Evolutionary conservation across 2,329 filamentous ascomycete genomes (phyloP).

Genomic region (Tympanopsis confertula): DNA sequence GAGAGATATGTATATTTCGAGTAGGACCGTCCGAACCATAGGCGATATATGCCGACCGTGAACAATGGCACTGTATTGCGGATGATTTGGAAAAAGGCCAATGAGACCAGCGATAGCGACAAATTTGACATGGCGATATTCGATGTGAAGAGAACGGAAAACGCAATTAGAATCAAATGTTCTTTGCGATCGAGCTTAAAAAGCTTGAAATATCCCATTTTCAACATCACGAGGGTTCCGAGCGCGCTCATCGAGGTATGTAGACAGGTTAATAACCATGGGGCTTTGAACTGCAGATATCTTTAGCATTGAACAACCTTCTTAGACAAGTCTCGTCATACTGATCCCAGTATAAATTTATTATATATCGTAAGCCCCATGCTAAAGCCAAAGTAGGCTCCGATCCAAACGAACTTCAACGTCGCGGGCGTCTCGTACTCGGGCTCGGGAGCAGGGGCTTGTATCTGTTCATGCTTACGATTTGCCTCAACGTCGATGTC

Average conservation of each 20-base stretch:
- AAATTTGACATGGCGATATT: constrained; percentile 54
- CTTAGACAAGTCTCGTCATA: no score
- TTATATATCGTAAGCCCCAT: constrained; percentile 43
- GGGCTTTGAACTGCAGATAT: constrained; percentile 42
- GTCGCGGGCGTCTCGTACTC: constrained; percentile 31
- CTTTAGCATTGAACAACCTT: constrained; percentile 18
- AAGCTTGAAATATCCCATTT: constrained; percentile 37
- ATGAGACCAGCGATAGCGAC: constrained; percentile 48
- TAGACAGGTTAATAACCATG: constrained; percentile 47
- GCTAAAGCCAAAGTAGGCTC: constrained; percentile 38
- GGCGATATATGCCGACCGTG: constrained; percentile 47
- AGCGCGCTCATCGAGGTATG: constrained; percentile 43
- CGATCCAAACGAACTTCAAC: constrained; percentile 36
- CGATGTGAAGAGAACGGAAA: constrained; percentile 49
- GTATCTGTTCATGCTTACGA: neutral
- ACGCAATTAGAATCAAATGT: constrained; percentile 41
- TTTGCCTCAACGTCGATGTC: constrained; percentile 9
- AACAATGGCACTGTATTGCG: constrained; percentile 50
- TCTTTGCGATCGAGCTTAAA: constrained; percentile 37
- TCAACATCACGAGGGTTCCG: constrained; percentile 41
- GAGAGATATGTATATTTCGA: constrained; percentile 43
- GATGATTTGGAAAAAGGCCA: constrained; percentile 55
- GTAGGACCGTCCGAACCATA: constrained; percentile 42
- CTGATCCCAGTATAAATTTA: constrained; percentile 44
- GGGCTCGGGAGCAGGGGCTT: neutral